phyloP scores from a whole-genome alignment of 2,329 filamentous ascomycete genomes.

The Lomentospora prolificans region DNA sequence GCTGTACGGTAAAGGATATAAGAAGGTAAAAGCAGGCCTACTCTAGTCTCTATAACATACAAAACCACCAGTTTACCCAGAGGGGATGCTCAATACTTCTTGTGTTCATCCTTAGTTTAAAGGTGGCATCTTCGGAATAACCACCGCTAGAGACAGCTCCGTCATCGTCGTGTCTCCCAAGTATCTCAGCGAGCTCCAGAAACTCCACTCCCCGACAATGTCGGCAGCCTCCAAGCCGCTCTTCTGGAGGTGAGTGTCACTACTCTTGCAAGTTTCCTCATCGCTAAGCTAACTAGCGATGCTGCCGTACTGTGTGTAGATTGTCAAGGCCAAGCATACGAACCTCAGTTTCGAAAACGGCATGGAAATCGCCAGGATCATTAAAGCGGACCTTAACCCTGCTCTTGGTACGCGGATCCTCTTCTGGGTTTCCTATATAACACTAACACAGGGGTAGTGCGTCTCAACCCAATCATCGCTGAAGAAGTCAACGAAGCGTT shows the following conservation, averaged over 20 bases:
- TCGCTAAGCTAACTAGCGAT: neutral
- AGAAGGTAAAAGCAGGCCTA: constrained; percentile 19
- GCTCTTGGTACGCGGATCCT: constrained; percentile 17
- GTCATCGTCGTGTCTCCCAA: constrained; percentile 21
- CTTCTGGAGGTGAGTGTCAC: constrained; percentile 15
- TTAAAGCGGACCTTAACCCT: constrained; percentile 24
- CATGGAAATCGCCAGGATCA: constrained; percentile 16
- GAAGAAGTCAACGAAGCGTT: constrained; percentile 27
- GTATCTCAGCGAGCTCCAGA: constrained; percentile 21
- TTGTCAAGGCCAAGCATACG: constrained; percentile 25
- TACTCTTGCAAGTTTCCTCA: neutral
- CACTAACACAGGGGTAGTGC: constrained; percentile 11
- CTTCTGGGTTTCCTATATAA: neutral
- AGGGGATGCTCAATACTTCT: too few species aligned
- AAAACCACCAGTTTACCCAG: too few species aligned
- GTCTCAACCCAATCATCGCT: constrained; percentile 26
- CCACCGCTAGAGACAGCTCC: constrained; percentile 16
- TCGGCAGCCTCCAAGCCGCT: constrained; percentile 20
- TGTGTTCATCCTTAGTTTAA: constrained; percentile 19
- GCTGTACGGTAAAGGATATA: constrained; percentile 20
- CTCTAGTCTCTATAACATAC: too few species aligned
- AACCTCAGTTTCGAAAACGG: constrained; percentile 16
- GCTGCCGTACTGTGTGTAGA: constrained; percentile 10
- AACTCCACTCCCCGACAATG: constrained; percentile 22
- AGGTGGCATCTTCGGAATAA: constrained; percentile 19